Evolutionary conservation across 805 yeast genomes (phyloP), one percentile per base, ranked within the genome.

Genomic region (Candida ficus): DNA sequence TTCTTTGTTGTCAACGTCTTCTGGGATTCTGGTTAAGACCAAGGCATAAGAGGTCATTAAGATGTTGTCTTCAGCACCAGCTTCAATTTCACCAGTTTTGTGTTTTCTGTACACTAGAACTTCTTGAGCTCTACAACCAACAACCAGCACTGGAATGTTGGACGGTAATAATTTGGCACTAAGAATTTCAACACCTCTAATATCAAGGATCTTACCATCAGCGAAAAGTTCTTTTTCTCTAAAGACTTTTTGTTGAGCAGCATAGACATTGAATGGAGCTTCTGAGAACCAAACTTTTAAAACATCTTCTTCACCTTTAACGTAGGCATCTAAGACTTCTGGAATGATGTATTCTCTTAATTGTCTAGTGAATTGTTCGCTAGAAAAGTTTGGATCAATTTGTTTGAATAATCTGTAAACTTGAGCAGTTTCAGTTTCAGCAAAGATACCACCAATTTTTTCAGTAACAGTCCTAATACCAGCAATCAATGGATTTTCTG

Each of bases 101-200:
- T 80, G 78, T 61, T 85, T 87, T 70, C 89, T 83, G 71, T 80
- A 93, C 47, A 88, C 68, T 58, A 86, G 91, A 45, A 95, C 80
- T 60, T 93, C 99, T 68, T 93, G 99, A 8, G 96, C 98, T 62
- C 99, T 80, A 60, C 97, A 89, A 37, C 95, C 85, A 46, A 89
- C 86, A 39, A 93, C 96, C 49, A 88, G 67, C 16, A 91, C 97
- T 12, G 99, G 99, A 27, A 79, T 73, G 60, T 91, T 91, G 51
- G 88, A 83, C 28, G 97, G 97, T 45, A 93, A 73, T 53, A 82
- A 68, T 68, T 87, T 89, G 47, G 95, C 88, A 46, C 89, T 83
- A 43, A 87, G 83, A 50, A 93, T 80, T 51, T 91, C 98, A 32
- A 90, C 95, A 38, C 95, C 95, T 67, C 99, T 80, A 53, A 93